Evolutionary conservation across 2,329 filamentous ascomycete species (phyloP), one percentile per base, ranked within the genome.

Genomic region (Amauroascus verrucosus): DNA sequence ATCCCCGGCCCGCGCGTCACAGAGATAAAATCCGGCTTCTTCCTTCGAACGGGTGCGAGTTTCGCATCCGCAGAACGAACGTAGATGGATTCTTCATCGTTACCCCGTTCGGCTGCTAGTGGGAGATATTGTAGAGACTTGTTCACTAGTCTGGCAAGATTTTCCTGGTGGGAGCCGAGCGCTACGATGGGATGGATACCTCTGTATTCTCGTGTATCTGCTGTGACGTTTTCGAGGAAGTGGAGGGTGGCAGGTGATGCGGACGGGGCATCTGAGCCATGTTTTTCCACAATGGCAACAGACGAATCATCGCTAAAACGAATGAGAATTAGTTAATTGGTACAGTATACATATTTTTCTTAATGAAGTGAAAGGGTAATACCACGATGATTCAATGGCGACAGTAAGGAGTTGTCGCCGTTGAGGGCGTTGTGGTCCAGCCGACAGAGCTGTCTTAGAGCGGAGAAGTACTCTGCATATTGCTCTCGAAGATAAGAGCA

Each of bases 1-100:
- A 96, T 95, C 18, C 93, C 93, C 0, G 93, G 93, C 0, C 93
- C 93, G 53, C 91, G 79, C 6, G 93, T 97, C 14, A 86, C 90
- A 6, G 86, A 81, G n/a, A 98, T 77, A 58, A 96, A 86, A 70
- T 96, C 86, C 0, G 88, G 88, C 40, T 78, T 76, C 58, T 68
- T 67, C 48, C 71, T 72, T 9, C 60, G 48, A 22, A 37, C 61
- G 11, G 35, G 9, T 3, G 51, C 14, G 13, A 57, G 58, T n/a
- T n/a, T 33, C 4, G 22, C 51, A 22, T 43, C 35, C 9, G 56
- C 54, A 1, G 61, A 48, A 4, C 46, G 55, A 8, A 68, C 51
- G 1, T 49, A 35, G 13, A 59, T 54, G 14, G 52, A 48, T n/a
- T 18, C 32, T 32, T 41, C 53, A 48, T 41, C 16, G 51, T 24